A percentile compares a stretch with the other conserved stretches of the same genome.
Evolutionary conservation across 1,284 basidiomycete genomes (phyloP).

Genomic region (Papiliotrema terrestris): DNA sequence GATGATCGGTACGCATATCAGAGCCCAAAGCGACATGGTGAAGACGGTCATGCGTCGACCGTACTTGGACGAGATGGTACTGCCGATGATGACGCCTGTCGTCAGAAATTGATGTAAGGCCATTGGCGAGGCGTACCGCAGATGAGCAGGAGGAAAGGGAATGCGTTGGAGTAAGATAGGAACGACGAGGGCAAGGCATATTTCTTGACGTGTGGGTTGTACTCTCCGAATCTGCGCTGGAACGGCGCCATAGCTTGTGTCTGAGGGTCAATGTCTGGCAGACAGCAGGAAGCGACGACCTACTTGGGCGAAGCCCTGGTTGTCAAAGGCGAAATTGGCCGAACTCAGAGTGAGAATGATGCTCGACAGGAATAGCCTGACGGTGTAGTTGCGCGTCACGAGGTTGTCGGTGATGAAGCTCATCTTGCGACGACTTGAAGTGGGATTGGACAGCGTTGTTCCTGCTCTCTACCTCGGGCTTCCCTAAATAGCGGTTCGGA

Average conservation of each 20-base stretch:
- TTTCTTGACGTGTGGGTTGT: neutral
- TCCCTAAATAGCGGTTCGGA: too few species aligned
- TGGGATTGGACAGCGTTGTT: neutral
- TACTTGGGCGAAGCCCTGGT: slow-evolving; percentile 7
- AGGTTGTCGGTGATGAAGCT: slow-evolving; percentile 3
- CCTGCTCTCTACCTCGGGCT: too few species aligned
- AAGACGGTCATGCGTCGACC: slow-evolving; percentile 13
- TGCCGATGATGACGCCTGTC: slow-evolving; percentile 7
- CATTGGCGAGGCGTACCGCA: neutral
- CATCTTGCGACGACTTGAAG: neutral
- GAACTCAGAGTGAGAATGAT: slow-evolving; percentile 9
- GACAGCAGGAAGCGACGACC: neutral
- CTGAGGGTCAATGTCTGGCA: neutral
- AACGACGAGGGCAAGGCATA: slow-evolving; percentile 5
- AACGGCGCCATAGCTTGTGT: slow-evolving; percentile 17
- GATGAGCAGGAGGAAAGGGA: slow-evolving; percentile 3
- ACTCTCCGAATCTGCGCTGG: slow-evolving; percentile 6
- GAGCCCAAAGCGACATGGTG: slow-evolving; percentile 13
- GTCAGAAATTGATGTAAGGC: neutral
- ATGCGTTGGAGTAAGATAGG: slow-evolving; percentile 7
- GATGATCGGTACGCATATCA: slow-evolving; percentile 8
- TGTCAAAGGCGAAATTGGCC: slow-evolving; percentile 10
- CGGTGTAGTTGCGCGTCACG: slow-evolving; percentile 6
- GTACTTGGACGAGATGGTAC: slow-evolving; percentile 7
- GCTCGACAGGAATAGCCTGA: slow-evolving; percentile 6